A percentile compares a stretch with the other conserved stretches of the same genome.
Conservation (phyloP, 768 basidiomycete genomes). For the Nevesoporus exiguus region DNA sequence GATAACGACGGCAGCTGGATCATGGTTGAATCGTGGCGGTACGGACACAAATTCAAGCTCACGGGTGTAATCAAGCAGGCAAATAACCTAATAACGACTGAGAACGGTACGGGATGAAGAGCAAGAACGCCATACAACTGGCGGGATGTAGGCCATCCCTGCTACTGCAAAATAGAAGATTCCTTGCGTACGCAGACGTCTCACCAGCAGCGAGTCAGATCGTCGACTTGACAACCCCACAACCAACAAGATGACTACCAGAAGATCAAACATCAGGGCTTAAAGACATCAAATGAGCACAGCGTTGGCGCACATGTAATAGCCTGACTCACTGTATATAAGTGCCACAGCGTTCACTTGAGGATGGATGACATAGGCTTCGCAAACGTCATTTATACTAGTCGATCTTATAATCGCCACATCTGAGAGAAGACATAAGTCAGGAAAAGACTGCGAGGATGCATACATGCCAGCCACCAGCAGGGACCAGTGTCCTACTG, state of each 20-base stretch:
- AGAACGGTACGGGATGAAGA: not conserved
- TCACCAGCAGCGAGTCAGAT: slow-evolving; percentile 14
- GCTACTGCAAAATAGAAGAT: slow-evolving; percentile 11
- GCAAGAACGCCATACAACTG: not conserved
- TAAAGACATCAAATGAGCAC: not conserved
- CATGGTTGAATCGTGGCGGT: not conserved
- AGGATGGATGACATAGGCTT: not conserved
- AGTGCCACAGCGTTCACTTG: not conserved
- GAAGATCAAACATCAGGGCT: slow-evolving; percentile 18
- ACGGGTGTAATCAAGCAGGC: not conserved
- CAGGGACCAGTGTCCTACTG: slow-evolving; percentile 19
- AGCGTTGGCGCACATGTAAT: not conserved
- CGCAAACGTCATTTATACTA: not conserved
- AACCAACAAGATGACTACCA: slow-evolving; percentile 16
- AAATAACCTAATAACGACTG: slow-evolving; percentile 9
- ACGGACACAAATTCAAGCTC: not conserved
- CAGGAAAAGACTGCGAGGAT: not conserved
- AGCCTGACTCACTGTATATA: slow-evolving; percentile 14
- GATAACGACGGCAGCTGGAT: not conserved
- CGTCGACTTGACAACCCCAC: slow-evolving; percentile 14
- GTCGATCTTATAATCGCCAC: not conserved
- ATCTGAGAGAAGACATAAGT: not conserved
- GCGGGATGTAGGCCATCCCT: slow-evolving; percentile 9
- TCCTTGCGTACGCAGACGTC: slow-evolving; percentile 16
- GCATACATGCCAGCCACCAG: slow-evolving; percentile 7